phyloP scores from a whole-genome alignment of 441 rosid species.

The Raphanus hybrid region DNA sequence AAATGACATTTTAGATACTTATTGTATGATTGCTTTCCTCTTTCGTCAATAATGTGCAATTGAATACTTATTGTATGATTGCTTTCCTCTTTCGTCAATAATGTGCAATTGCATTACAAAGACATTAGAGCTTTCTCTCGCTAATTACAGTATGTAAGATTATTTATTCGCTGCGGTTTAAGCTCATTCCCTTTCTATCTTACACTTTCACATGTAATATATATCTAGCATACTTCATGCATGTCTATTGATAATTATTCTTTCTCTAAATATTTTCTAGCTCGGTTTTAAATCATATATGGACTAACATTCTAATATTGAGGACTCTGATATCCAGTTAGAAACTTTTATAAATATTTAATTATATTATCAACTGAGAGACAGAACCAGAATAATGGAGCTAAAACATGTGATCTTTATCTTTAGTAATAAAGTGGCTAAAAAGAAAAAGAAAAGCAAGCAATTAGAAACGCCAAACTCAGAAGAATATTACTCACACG shows the following conservation, averaged over 20 bases:
- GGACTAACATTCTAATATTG: neutral
- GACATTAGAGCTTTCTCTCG: neutral
- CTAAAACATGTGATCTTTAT: conserved; percentile 47
- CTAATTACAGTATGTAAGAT: conserved; percentile 7
- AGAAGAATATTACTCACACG: conserved; percentile 12
- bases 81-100: conserved; percentile 30
- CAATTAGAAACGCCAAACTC: conserved; percentile 28
- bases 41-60: no score
- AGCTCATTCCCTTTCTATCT: neutral
- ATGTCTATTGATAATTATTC: neutral
- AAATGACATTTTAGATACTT: conserved; percentile 13
- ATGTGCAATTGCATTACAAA: conserved; percentile 25
- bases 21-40: no score
- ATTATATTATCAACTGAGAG: conserved; percentile 22
- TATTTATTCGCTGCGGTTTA: conserved; percentile 6
- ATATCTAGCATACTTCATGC: neutral
- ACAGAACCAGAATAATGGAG: conserved; percentile 32
- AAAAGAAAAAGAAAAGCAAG: conserved; percentile 40
- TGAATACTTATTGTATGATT: conserved; percentile 9
- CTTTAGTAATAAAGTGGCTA: conserved; percentile 43
- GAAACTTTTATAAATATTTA: conserved; percentile 5
- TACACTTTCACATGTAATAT: neutral
- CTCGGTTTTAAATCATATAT: neutral
- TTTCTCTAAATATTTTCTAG: neutral
- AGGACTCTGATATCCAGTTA: neutral